phyloP scores from a whole-genome alignment of 83 land plant species.

The Picea abies region DNA sequence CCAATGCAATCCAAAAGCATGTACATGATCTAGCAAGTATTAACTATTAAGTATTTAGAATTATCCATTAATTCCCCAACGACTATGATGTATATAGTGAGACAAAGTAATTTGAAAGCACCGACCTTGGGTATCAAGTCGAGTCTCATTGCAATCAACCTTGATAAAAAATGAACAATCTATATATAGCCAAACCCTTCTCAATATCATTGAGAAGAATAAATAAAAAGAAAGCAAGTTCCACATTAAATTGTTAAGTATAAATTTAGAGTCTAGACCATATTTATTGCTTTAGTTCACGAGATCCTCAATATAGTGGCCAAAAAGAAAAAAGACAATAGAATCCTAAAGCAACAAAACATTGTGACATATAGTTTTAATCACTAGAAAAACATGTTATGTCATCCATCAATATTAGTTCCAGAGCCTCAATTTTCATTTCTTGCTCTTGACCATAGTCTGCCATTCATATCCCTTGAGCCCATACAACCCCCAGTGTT shows the following conservation, averaged over 20 bases:
- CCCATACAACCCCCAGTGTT: too few relatives aligned
- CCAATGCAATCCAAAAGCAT: neutral
- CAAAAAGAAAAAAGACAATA: neutral
- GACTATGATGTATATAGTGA: conserved; percentile 58
- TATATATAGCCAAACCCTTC: neutral
- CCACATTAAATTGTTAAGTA: neutral
- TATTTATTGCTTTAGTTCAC: too few relatives aligned
- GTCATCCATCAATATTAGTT: conserved; percentile 96
- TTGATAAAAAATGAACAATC: conserved; percentile 34
- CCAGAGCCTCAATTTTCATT: conserved; percentile 95
- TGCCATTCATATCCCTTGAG: neutral
- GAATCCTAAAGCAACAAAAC: neutral
- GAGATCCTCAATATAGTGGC: too few relatives aligned
- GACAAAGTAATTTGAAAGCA: conserved; percentile 86
- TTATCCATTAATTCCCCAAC: neutral
- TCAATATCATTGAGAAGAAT: too few relatives aligned
- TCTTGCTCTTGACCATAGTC: conserved; percentile 93
- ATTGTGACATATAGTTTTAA: neutral
- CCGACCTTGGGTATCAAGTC: conserved; percentile 57
- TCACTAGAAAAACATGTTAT: conserved; percentile 49
- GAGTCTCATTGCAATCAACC: conserved; percentile 68
- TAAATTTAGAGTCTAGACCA: too few relatives aligned
- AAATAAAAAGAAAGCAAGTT: too few relatives aligned
- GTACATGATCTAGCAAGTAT: neutral
- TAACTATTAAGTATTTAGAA: neutral